These are phyloP conservation scores for Teunomyces stri DNA, from an alignment of 805 yeast species.

Conservation along the genomic window DNA sequence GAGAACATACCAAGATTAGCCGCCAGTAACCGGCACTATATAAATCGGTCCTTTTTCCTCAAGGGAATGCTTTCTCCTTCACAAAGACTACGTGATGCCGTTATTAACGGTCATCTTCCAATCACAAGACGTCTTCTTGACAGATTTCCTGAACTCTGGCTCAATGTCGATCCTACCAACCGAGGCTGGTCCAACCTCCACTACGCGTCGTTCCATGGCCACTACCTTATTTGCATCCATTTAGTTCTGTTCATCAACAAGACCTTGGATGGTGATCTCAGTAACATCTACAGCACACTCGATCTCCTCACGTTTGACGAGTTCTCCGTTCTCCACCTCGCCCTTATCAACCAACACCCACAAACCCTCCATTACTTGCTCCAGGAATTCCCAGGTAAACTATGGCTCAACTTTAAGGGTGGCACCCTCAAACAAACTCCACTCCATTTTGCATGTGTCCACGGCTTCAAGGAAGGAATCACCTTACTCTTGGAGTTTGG, in stretches of 20 bases:
- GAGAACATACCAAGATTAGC: too few species aligned
- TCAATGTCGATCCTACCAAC: constrained; percentile 57
- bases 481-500: constrained; percentile 67
- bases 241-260: constrained; percentile 46
- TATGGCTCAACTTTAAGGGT: constrained; percentile 55
- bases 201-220: constrained; percentile 74
- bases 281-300: constrained; percentile 14
- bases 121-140: constrained; percentile 65
- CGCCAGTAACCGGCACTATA: background rate
- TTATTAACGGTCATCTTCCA: constrained; percentile 57
- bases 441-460: constrained; percentile 62
- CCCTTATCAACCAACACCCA: constrained; percentile 56
- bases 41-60: too few species aligned
- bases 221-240: constrained; percentile 62
- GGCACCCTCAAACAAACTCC: constrained; percentile 53
- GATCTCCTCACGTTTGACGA: constrained; percentile 50
- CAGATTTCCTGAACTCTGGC: constrained; percentile 66
- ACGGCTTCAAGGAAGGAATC: constrained; percentile 62
- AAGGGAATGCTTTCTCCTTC: constrained; percentile 57
- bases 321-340: constrained; percentile 69
- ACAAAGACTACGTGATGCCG: constrained; percentile 64
- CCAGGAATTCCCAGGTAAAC: constrained; percentile 39
- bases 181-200: constrained; percentile 86
- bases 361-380: constrained; percentile 73
- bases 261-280: constrained; percentile 17